Evolutionary conservation across 1,284 basidiomycete genomes (phyloP).

Genomic region (Pseudomicrostroma phylloplanum): DNA sequence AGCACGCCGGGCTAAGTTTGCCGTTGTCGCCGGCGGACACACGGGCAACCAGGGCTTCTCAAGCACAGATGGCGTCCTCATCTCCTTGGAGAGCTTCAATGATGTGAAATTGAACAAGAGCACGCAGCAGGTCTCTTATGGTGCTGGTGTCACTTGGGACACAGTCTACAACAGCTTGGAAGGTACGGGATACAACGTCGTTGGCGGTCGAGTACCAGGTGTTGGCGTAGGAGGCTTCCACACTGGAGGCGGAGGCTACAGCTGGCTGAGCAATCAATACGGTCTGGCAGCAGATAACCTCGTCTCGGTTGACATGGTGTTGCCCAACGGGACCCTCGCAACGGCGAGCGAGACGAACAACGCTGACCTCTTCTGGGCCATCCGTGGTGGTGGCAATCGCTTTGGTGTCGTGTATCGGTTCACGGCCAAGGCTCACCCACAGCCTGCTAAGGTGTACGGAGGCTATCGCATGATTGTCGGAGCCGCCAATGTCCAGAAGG

Average conservation of each 20-base stretch:
- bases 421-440: constrained; percentile 27
- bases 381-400: constrained; percentile 33
- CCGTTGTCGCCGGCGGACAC: constrained; percentile 26
- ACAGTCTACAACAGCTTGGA: constrained; percentile 27
- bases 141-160: constrained; percentile 33
- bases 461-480: constrained; percentile 23
- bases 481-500: no score
- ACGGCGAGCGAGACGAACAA: constrained; percentile 23
- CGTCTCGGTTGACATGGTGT: constrained; percentile 25
- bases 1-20: constrained; percentile 26
- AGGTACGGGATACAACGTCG: constrained; percentile 20
- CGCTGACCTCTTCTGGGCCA: constrained; percentile 30
- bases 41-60: constrained; percentile 36
- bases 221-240: constrained; percentile 35
- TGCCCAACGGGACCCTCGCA: constrained; percentile 28
- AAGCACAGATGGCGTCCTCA: constrained; percentile 31
- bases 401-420: constrained; percentile 33
- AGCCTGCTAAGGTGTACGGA: constrained; percentile 27
- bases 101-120: constrained; percentile 23
- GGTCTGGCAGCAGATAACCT: constrained; percentile 31
- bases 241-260: constrained; percentile 32
- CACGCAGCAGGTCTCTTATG: constrained; percentile 31
- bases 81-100: constrained; percentile 27
- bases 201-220: constrained; percentile 34
- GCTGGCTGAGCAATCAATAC: constrained; percentile 32